These are phyloP conservation scores for Lonicera japonica DNA, from an alignment of 129 eudicot genomes.

Conservation along the genomic window DNA sequence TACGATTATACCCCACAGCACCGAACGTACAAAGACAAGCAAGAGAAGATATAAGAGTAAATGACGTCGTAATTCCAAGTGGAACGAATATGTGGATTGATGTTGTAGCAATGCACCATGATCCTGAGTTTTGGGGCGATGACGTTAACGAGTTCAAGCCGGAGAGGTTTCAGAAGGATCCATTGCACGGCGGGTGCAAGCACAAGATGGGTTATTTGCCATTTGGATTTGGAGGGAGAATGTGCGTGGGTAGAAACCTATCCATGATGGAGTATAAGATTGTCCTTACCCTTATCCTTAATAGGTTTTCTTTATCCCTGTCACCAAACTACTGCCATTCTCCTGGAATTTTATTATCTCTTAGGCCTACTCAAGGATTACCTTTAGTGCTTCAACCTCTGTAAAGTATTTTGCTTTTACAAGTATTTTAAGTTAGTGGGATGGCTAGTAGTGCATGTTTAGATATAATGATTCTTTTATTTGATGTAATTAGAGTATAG, in stretches of 20 bases:
- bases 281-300: conserved; percentile 43
- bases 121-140: conserved; percentile 65
- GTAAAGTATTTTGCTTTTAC: too few relatives aligned
- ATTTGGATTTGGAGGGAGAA: conserved; percentile 92
- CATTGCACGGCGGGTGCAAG: conserved; percentile 58
- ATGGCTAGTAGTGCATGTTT: too few relatives aligned
- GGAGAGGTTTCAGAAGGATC: conserved; percentile 56
- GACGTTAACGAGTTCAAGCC: conserved; percentile 76
- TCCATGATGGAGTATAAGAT: conserved; percentile 85
- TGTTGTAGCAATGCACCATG: conserved; percentile 92
- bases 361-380: conserved; percentile 66
- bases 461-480: too few relatives aligned
- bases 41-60: conserved; percentile 62
- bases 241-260: conserved; percentile 86
- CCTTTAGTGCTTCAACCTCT: conserved; percentile 53
- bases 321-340: conserved; percentile 69
- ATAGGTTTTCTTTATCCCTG: conserved; percentile 63
- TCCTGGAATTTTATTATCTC: conserved; percentile 70
- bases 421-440: too few relatives aligned
- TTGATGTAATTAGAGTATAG: too few relatives aligned
- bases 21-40: conserved; percentile 88
- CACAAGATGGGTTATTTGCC: conserved; percentile 93
- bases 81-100: conserved; percentile 97
- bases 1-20: conserved; percentile 72
- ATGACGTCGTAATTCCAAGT: conserved; percentile 50